Evolutionary conservation across 495 filamentous ascomycete genomes (phyloP).

Genomic region (Sordaria brevicollis): DNA sequence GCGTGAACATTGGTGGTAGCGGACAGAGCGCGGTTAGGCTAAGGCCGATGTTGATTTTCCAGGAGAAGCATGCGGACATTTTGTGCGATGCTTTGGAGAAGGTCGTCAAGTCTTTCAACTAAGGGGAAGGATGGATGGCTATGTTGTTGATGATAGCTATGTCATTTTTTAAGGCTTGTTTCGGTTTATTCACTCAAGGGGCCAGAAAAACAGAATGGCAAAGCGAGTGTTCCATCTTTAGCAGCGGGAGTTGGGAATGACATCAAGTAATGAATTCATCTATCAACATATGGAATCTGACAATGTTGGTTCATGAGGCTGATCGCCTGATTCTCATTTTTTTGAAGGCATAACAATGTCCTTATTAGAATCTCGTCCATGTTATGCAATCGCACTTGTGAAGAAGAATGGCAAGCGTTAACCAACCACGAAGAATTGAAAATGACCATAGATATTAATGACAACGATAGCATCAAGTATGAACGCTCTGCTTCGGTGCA

Average conservation of each 20-base stretch:
- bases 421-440: background rate
- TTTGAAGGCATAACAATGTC: no score
- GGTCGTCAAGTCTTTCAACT: slow-evolving; percentile 44
- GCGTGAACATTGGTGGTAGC: slow-evolving; percentile 88
- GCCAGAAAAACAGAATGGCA: background rate
- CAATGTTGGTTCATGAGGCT: background rate
- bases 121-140: background rate
- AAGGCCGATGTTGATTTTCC: slow-evolving; percentile 93
- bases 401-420: background rate
- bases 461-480: background rate
- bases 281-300: background rate
- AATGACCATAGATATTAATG: background rate
- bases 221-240: background rate
- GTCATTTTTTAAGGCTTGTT: background rate
- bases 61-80: slow-evolving; percentile 74
- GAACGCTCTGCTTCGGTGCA: background rate
- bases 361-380: background rate
- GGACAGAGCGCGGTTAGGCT: slow-evolving; percentile 73
- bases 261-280: background rate
- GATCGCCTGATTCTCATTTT: no score
- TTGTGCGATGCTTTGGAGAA: slow-evolving; percentile 55
- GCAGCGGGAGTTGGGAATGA: background rate
- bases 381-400: background rate
- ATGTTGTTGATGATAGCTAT: background rate
- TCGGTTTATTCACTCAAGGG: background rate